Conservation (phyloP, 169 alveolate genomes). For the Eimeria necatrix region DNA sequence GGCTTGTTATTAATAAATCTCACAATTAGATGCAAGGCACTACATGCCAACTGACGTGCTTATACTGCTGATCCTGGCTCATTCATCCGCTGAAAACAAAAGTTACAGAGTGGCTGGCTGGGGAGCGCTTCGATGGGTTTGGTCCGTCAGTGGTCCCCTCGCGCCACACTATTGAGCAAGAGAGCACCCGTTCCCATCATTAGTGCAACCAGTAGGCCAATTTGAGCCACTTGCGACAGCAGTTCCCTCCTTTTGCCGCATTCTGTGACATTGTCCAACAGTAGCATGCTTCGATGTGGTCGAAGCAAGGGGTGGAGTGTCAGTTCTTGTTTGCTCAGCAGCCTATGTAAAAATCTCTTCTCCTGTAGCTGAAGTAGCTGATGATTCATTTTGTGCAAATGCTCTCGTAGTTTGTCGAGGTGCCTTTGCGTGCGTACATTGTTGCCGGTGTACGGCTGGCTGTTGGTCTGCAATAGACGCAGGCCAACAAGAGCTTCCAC, state of each 20-base stretch:
- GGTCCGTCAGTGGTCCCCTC: conserved; percentile 3
- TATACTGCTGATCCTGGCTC: neutral
- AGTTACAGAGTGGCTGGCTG: neutral
- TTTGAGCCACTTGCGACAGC: conserved; percentile 53
- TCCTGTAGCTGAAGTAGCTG: conserved; percentile 50
- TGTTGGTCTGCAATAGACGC: conserved; percentile 34
- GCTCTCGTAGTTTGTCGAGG: conserved; percentile 52
- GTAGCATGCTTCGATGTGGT: conserved; percentile 13
- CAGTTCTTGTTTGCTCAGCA: conserved; percentile 36
- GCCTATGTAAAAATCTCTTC: conserved; percentile 35
- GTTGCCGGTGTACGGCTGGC: neutral
- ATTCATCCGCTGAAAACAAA: neutral
- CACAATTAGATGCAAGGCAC: neutral
- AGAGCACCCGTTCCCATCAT: conserved; percentile 49
- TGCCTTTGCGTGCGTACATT: conserved; percentile 39
- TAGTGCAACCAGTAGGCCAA: conserved; percentile 47
- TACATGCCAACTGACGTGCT: neutral
- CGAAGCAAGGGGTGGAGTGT: neutral
- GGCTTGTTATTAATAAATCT: too few species aligned
- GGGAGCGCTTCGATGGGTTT: neutral
- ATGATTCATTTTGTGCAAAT: conserved; percentile 58
- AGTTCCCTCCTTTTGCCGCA: conserved; percentile 35
- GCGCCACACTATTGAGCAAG: conserved; percentile 33
- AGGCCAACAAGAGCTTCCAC: conserved; percentile 55
- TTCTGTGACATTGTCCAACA: neutral